Conservation (phyloP, 1,284 basidiomycete species). For the Irpex sp. region DNA sequence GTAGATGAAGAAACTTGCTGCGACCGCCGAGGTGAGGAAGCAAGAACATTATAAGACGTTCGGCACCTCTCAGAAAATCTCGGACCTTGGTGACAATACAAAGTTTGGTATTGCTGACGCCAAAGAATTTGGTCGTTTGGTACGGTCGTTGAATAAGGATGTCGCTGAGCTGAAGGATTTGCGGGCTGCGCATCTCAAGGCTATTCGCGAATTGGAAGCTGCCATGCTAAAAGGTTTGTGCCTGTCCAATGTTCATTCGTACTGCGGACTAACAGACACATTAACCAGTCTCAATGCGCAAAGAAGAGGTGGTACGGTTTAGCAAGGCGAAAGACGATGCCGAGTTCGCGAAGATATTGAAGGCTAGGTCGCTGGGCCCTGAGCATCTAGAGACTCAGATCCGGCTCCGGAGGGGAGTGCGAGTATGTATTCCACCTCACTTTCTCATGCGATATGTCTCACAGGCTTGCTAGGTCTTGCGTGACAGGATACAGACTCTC, state of each 20-base stretch:
- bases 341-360: constrained; percentile 79
- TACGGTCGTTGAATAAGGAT: constrained; percentile 47
- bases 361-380: constrained; percentile 78
- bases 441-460: background rate
- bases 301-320: constrained; percentile 75
- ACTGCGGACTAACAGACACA: background rate
- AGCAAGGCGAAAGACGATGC: constrained; percentile 71
- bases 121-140: constrained; percentile 44
- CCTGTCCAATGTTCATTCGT: background rate
- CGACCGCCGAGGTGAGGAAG: constrained; percentile 22
- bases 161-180: constrained; percentile 46
- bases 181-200: constrained; percentile 36
- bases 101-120: constrained; percentile 58
- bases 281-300: constrained; percentile 59
- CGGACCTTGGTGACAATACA: constrained; percentile 40
- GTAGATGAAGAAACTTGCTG: constrained; percentile 8
- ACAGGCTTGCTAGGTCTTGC: constrained; percentile 46
- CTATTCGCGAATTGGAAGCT: constrained; percentile 54
- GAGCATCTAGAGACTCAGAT: constrained; percentile 84
- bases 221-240: constrained; percentile 61
- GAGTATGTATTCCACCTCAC: constrained; percentile 39
- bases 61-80: constrained; percentile 36
- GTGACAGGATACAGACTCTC: constrained; percentile 71
- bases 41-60: constrained; percentile 31
- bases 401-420: constrained; percentile 66